Evolutionary conservation across 805 yeast species (phyloP), one percentile per base, ranked within the genome.

Genomic region (Barnettozyma vustinii): DNA sequence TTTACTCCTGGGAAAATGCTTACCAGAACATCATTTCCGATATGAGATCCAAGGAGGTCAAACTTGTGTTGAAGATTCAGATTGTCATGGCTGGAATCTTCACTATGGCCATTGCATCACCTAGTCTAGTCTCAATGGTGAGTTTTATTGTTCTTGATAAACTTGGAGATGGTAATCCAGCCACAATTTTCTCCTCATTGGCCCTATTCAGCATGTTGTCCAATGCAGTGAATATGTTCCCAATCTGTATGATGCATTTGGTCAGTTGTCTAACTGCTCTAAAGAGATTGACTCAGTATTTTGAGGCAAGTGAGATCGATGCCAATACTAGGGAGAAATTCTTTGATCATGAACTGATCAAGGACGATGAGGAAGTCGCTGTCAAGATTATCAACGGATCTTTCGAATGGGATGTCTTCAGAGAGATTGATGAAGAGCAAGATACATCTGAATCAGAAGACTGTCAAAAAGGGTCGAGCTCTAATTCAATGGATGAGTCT

Each of bases 1-100:
- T 75, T 62, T 88, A 87, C 61, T 81, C 91, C 2, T 87, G 96
- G 96, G 96, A 88, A 67, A 72, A 72, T 15, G 87, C 96, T 1
- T 88, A 85, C 61, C 69, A 71, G 41, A 64, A 71, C 9, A 63
- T 74, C 40, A 73, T 88, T 33, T 57, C 76, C 5, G 68, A 68
- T 4, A 68, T 77, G 20, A 74, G 96, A 56, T 54, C 57, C 1
- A 61, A 68, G 16, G 96, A 87, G 64, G 77, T 83, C 76, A 52
- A 56, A 3, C 66, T 68, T 43, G 70, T 87, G 52, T 71, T 77
- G 55, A 68, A 67, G 45, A 73, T 84, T 66, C 87, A 84, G 56
- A 67, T 77, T 39, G 40, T 63, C 76, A 23, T 77, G 88, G 65
- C 87, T 79, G 63, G 54, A 71, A 20, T 76, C 21, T 72, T 84